Evolutionary conservation across 495 filamentous ascomycete genomes (phyloP).

Genomic region (Penicillium ochrochloron): DNA sequence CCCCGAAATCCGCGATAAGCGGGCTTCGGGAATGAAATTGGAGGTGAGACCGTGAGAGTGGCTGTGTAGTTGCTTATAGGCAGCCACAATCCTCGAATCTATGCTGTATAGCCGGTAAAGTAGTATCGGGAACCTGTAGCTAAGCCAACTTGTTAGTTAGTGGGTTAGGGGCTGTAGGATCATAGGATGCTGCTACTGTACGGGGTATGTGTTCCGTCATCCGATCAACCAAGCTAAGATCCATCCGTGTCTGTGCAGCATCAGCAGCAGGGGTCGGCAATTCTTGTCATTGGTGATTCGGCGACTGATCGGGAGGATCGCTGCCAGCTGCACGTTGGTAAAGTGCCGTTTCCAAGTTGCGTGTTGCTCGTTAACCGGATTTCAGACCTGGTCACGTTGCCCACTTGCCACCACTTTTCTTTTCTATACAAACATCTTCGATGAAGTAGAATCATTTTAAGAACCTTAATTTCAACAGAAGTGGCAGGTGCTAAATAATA

Average conservation of each 20-base stretch:
- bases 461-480: neutral
- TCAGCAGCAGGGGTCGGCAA: neutral
- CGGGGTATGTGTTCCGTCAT: neutral
- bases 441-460: neutral
- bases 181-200: neutral
- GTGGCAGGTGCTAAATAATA: neutral
- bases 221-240: neutral
- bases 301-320: neutral
- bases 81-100: neutral
- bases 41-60: neutral
- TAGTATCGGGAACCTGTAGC: neutral
- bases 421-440: neutral
- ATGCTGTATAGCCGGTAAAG: neutral
- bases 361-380: neutral
- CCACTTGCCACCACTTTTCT: conserved; percentile 13
- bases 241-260: neutral
- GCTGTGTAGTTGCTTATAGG: neutral
- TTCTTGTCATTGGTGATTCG: neutral
- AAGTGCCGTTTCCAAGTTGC: neutral
- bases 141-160: neutral
- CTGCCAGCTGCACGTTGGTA: neutral
- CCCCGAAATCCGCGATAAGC: neutral
- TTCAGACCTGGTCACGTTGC: neutral
- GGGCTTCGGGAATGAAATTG: neutral
- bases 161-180: neutral